Evolutionary conservation across 78 protist genomes (phyloP).

Genomic region (Dictyostelium discoideum): DNA sequence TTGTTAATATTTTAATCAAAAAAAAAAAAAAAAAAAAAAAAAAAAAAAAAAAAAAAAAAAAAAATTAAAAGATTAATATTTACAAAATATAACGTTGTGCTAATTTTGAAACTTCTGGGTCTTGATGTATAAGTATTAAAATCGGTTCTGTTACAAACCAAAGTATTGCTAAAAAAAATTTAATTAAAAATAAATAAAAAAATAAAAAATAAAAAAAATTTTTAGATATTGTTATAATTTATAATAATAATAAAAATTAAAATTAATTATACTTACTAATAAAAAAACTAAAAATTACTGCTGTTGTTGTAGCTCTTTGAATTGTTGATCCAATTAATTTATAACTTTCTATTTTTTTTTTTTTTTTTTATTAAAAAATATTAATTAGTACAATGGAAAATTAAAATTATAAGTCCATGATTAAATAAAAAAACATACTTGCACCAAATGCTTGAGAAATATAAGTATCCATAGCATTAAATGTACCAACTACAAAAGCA

Average conservation of each 20-base stretch:
- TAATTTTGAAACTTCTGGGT: neutral
- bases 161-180: neutral
- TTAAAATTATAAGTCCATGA: neutral
- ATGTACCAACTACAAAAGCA: constrained; percentile 38
- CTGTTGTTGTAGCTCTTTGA: constrained; percentile 13
- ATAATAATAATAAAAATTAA: too few relatives aligned
- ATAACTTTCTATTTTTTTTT: constrained; percentile 24
- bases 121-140: constrained; percentile 45
- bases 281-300: constrained; percentile 16
- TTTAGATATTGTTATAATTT: neutral
- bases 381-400: neutral
- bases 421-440: constrained; percentile 20
- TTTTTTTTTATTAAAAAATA: neutral
- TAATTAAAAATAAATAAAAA: too few relatives aligned
- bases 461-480: constrained; percentile 71
- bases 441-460: constrained; percentile 71
- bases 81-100: constrained; percentile 31
- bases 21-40: too few relatives aligned
- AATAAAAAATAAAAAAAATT: neutral
- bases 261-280: constrained; percentile 1
- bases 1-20: too few relatives aligned
- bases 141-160: constrained; percentile 67
- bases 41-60: neutral
- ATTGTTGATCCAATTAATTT: constrained; percentile 49
- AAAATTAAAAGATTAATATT: neutral